Evolutionary conservation across 202 grass and related monocot species (phyloP).

Genomic region (Bolboschoenoplectus hybrid): DNA sequence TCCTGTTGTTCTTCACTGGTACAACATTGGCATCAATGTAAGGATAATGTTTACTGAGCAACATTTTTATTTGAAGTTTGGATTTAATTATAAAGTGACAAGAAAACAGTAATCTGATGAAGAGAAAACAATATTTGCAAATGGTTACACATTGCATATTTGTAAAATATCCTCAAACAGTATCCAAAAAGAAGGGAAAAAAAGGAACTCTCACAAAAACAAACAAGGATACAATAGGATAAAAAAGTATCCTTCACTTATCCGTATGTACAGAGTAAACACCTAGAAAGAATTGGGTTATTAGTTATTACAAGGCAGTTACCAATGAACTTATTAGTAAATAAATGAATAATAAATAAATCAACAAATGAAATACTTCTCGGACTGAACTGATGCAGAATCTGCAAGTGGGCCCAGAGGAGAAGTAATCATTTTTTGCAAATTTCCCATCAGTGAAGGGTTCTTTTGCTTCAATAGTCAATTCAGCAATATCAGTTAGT

Average conservation of each 20-base stretch:
- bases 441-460: slow-evolving; percentile 28
- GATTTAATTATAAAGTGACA: slow-evolving; percentile 9
- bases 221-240: slow-evolving; percentile 36
- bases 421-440: slow-evolving; percentile 16
- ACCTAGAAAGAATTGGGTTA: slow-evolving; percentile 26
- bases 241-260: slow-evolving; percentile 35
- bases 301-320: slow-evolving; percentile 31
- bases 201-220: neutral
- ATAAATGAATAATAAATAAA: slow-evolving; percentile 31
- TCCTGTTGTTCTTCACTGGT: neutral
- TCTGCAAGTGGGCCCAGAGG: slow-evolving; percentile 19
- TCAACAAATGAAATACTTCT: slow-evolving; percentile 28
- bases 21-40: neutral
- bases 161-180: slow-evolving; percentile 21
- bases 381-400: slow-evolving; percentile 16
- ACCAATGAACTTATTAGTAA: slow-evolving; percentile 28
- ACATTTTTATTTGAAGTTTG: neutral
- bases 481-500: slow-evolving; percentile 29
- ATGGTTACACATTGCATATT: slow-evolving; percentile 30
- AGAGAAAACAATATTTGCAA: neutral
- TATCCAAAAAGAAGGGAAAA: neutral
- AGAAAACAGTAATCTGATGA: neutral
- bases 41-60: neutral
- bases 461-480: slow-evolving; percentile 30
- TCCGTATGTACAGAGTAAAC: slow-evolving; percentile 33